Evolutionary conservation across 2,329 filamentous ascomycete species (phyloP), one percentile per base, ranked within the genome.

Genomic region (Botrytis galanthina): DNA sequence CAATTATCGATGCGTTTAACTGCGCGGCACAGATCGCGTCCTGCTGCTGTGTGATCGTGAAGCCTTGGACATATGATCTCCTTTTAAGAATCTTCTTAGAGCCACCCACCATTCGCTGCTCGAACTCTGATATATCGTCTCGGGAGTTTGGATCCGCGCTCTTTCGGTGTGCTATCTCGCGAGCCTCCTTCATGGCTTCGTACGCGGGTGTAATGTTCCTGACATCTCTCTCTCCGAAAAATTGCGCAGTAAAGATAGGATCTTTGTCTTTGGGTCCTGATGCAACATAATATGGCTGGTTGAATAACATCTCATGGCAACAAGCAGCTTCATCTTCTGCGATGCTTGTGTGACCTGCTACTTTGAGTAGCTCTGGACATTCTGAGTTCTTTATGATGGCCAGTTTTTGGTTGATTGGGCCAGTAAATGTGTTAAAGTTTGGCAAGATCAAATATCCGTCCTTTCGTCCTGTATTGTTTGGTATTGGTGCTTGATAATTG

Each of bases 141-240:
- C 29, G 18, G 7, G 42, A 26, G 18, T 66, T 35, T 66, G 42
- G 42, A 22, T 42, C 42, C 7, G 29, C 26, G 20, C 20, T 22
- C 42, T 35, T 66, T 35, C 62, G 42, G n/a, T 48, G 62, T 1
- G 42, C 29, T 26, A 66, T 46, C 18, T 66, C 29, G 20, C 62
- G 62, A 35, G 42, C 62, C 42, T 46, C 62, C 29, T 66, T 66
- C 62, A 66, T 66, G 20, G 62, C 62, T 48, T 66, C 62, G 10
- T 35, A 66, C 6, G 62, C 62, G 20, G 42, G 42, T 35, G 29
- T 48, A 10, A 66, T 48, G 18, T 29, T 7, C 10, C 48, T 14
- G 22, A 66, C 42, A 35, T 48, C n/a, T 4, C 48, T 14, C 32
- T 48, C 42, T 12, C 42, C 42, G 29, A 66, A 66, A 4, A 35